phyloP scores from a whole-genome alignment of 805 yeast species.

The Phaffomyces antillensis region DNA sequence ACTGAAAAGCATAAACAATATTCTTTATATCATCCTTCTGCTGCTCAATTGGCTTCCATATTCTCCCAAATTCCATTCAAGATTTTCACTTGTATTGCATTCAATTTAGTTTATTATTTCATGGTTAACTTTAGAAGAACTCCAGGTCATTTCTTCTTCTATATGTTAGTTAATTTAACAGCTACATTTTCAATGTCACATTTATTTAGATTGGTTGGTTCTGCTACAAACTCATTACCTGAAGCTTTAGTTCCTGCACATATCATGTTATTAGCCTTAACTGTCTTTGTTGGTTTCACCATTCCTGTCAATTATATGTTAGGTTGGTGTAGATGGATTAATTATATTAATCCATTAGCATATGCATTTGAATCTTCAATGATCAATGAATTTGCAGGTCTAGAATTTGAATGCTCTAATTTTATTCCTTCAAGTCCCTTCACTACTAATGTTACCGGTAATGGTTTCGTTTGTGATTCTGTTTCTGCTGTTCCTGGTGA shows the following conservation, averaged over 20 bases:
- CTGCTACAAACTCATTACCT: slow-evolving; percentile 38
- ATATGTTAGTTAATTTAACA: slow-evolving; percentile 33
- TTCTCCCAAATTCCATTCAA: slow-evolving; percentile 53
- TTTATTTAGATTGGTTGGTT: slow-evolving; percentile 47
- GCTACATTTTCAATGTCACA: slow-evolving; percentile 52
- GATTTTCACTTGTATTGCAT: slow-evolving; percentile 33
- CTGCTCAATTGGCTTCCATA: slow-evolving; percentile 58
- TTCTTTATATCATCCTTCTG: slow-evolving; percentile 53
- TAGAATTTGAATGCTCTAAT: slow-evolving; percentile 37
- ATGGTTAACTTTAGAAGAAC: slow-evolving; percentile 44
- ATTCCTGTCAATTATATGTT: slow-evolving; percentile 49
- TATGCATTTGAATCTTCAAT: slow-evolving; percentile 53
- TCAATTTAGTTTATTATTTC: slow-evolving; percentile 46
- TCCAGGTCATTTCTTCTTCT: slow-evolving; percentile 52
- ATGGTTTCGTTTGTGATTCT: slow-evolving; percentile 41
- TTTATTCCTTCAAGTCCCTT: slow-evolving; percentile 36
- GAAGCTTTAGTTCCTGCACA: slow-evolving; percentile 57
- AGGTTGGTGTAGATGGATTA: slow-evolving; percentile 64
- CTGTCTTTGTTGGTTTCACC: slow-evolving; percentile 51
- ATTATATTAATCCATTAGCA: slow-evolving; percentile 51
- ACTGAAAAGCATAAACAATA: slow-evolving; percentile 53
- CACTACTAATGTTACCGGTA: slow-evolving; percentile 10
- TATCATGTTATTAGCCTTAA: slow-evolving; percentile 38
- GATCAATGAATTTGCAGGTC: slow-evolving; percentile 48
- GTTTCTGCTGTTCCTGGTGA: slow-evolving; percentile 52